Evolutionary conservation across 1,284 basidiomycete species (phyloP), one percentile per base, ranked within the genome.

Genomic region (Acaromyces ingoldii): DNA sequence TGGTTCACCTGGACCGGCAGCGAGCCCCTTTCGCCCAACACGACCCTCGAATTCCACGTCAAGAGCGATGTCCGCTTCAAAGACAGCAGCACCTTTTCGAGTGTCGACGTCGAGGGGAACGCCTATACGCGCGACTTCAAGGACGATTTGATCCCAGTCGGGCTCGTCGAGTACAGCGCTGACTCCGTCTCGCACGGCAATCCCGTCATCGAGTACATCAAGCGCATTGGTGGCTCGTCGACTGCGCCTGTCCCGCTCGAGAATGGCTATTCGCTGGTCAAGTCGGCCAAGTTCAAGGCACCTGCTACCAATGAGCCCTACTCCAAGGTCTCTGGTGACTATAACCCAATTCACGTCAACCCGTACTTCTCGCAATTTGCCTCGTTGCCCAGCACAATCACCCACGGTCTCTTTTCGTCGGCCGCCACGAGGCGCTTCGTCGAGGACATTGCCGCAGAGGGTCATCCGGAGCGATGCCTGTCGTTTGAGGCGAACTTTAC

Each of bases 331-430:
- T 97, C 93, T 2, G 92, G 93, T 43, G 95, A 98, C 78, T 97
- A 90, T 82, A 97, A 83, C 77, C 87, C 89, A n/a, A 95, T 98
- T 65, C 95, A 98, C 77, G 81, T 95, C 78, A 97, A 98, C 79
- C 95, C 93, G 0, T 97, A 97, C 81, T 97, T 98, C 80, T 84
- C 93, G 25, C 87, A 91, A 76, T 91, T 89, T 67, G 92, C 93
- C 13, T 84, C 86, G 19, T 84, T 98, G 21, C 93, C 92, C 26
- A 88, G 89, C 13, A 97, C 95, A 17, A 98, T 98, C 75, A 96
- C 93, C 5, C 93, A 98, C 74, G 93, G 93, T 51, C 85, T 98
- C 80, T 96, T 91, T 88, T 87, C 90, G 15, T 91, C 88, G 62
- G 93, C 95, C 42, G 91, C 91, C 21, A 93, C 91, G 28, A 84